phyloP scores from a whole-genome alignment of 352 stramenopile species.

The Globisporangium canariense region DNA sequence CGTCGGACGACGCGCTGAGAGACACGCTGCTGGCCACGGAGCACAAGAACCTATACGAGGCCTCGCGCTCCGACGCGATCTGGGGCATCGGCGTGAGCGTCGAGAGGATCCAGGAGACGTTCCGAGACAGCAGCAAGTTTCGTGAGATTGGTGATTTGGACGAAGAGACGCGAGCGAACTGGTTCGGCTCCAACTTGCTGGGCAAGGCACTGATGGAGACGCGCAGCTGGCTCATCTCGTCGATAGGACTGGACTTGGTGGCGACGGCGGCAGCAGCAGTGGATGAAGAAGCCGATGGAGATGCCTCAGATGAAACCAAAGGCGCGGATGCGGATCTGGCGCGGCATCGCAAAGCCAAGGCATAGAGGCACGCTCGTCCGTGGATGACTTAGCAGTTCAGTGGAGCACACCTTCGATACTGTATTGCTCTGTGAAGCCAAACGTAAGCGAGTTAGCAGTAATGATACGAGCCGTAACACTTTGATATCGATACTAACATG shows the following conservation, averaged over 20 bases:
- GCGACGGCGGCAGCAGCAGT: too few species aligned
- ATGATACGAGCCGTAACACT: too few species aligned
- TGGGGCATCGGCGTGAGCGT: constrained; percentile 64
- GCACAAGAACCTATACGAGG: constrained; percentile 53
- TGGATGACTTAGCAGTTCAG: too few species aligned
- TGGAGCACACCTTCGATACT: too few species aligned
- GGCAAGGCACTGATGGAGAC: constrained; percentile 54
- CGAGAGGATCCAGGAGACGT: constrained; percentile 30
- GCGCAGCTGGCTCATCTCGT: constrained; percentile 34
- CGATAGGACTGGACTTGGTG: constrained; percentile 2
- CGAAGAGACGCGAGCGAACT: constrained; percentile 23
- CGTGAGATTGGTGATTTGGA: constrained; percentile 34
- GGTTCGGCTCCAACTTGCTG: constrained; percentile 54
- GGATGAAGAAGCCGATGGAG: not conserved
- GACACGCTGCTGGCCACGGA: constrained; percentile 38
- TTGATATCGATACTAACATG: too few species aligned
- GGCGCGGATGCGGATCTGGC: too few species aligned
- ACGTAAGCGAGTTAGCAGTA: too few species aligned
- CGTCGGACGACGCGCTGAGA: constrained; percentile 26
- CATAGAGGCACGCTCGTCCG: too few species aligned
- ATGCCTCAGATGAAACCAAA: too few species aligned
- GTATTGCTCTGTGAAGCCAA: too few species aligned
- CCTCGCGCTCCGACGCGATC: constrained; percentile 40
- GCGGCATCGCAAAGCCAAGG: too few species aligned
- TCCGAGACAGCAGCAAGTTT: constrained; percentile 34